These are phyloP conservation scores for Saturnispora ahearnii DNA, from an alignment of 805 yeast genomes.

Conservation along the genomic window DNA sequence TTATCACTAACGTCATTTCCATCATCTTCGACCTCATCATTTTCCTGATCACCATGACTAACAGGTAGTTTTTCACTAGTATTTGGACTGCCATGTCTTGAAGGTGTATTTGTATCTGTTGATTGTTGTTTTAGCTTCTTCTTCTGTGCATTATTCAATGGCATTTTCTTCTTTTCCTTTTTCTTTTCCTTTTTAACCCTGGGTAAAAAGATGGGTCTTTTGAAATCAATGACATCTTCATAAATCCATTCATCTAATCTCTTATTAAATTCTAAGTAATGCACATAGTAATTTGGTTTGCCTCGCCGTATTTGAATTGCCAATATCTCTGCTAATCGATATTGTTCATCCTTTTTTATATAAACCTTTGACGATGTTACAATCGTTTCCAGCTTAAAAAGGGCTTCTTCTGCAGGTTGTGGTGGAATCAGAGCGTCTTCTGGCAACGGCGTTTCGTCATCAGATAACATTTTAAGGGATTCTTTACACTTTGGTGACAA, in stretches of 20 bases:
- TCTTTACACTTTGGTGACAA: no score
- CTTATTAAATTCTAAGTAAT: slow-evolving; percentile 89
- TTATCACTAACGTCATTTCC: slow-evolving; percentile 1
- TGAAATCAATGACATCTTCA: slow-evolving; percentile 59
- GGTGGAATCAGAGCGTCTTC: slow-evolving; percentile 26
- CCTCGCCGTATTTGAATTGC: slow-evolving; percentile 70
- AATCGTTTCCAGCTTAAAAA: slow-evolving; percentile 39
- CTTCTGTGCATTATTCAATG: slow-evolving; percentile 19
- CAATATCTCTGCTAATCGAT: slow-evolving; percentile 75
- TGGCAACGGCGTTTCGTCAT: slow-evolving; percentile 24
- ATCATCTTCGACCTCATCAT: background rate
- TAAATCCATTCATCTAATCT: slow-evolving; percentile 94
- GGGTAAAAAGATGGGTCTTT: slow-evolving; percentile 65
- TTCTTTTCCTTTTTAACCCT: slow-evolving; percentile 44
- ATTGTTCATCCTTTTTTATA: slow-evolving; percentile 73
- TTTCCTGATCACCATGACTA: background rate
- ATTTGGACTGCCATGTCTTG: slow-evolving; percentile 13
- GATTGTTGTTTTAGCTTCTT: slow-evolving; percentile 6
- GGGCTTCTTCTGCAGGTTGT: slow-evolving; percentile 21
- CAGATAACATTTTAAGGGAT: slow-evolving; percentile 21
- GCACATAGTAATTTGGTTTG: slow-evolving; percentile 78
- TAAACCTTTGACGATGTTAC: slow-evolving; percentile 73
- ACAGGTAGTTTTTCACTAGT: slow-evolving; percentile 5
- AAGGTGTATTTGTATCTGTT: background rate
- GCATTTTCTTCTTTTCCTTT: slow-evolving; percentile 24